Evolutionary conservation across 2,329 filamentous ascomycete species (phyloP), one percentile per base, ranked within the genome.

Genomic region (Aphanocladium album): DNA sequence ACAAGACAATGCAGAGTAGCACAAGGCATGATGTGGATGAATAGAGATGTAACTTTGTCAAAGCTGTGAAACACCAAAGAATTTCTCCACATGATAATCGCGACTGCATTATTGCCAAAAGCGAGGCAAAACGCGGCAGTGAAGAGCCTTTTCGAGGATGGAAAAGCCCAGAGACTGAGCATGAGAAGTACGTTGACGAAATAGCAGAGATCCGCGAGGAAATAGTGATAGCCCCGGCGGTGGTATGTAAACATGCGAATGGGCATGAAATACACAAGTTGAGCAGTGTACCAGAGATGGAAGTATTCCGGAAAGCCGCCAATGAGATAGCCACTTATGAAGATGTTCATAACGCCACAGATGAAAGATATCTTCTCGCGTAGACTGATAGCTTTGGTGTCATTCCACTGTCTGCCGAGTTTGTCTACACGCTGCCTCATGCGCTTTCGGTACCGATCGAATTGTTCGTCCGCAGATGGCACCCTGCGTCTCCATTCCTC

Each of bases 1-100:
- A 96, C 90, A 16, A 99, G 82, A 71, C 91, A 96, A 74, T 99
- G 95, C 14, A 99, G 83, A 1, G 93, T 91, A 6, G 90, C 93
- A 66, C 93, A 96, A 1, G 95, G 95, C 93, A 99, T 99, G 69
- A 99, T 96, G 74, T 99, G 95, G 67, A 99, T 97, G 77, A 99
- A 99, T n/a, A 99, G 82, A 72, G 91, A 95, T 14, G 93, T 96
- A 63, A 98, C 92, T 76, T 99, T 99, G 81, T 99, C 95, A 76
- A 99, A 87, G 71, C 91, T 96, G 79, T 99, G 95, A 74, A 99
- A 99, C 51, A 99, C 95, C 70, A 99, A 84, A 35, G 93, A 97
- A 74, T 99, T 99, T 65, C 95, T 87, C 95, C 95, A 99, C 93
- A 99, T 95, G 71, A 95, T 92, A 73, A 99, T 98, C 14, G 95